Base-by-base conservation (phyloP, 257 asterid genomes). In the Oldenlandia corymbosa region DNA sequence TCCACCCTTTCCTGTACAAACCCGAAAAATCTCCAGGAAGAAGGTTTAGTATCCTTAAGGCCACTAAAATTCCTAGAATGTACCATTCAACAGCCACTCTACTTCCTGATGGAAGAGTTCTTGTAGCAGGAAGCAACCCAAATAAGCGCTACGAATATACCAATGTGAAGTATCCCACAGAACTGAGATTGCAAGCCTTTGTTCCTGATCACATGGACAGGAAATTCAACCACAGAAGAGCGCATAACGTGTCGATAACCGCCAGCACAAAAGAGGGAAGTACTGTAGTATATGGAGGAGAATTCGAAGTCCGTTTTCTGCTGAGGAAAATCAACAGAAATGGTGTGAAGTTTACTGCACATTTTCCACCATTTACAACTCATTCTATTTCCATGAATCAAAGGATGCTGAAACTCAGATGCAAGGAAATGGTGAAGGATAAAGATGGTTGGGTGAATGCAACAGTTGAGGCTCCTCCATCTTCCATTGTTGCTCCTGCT, bases 331-430 rank as follows among this genome's bases (percentile, higher is more conserved):
- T 37, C 16, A 45, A 41, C 21, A 58, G 62, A 43, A 56, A 32
- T 0, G 28, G 55, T n/a, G 83, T 81, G 48, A 57, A 17, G 24
- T 64, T 79, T 24, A 81, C 75, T 5, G 88, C 72, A 1, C 83
- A 85, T 54, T 81, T 84, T 2, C 72, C 86, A 10, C 90, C 93
- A 4, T 87, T 83, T 42, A 83, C 77, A 32, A 85, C 95, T 0
- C 93, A 85, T 69, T 83, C 93, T 0, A 45, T 75, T 8, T 81
- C 87, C 2, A 83, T 87, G 93, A 83, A 81, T 62, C 90, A 85
- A 62, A 83, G 93, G 82, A 24, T 83, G 88, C 55, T 87, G 69
- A 67, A 48, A 5, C 77, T 87, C 4, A 71, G 60, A 73, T 65
- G 85, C 78, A 79, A 42, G 67, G 58, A 53, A 50, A 58, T 81